Base-by-base conservation (phyloP, 495 filamentous ascomycete genomes). In the Penicillium coprophilum region DNA sequence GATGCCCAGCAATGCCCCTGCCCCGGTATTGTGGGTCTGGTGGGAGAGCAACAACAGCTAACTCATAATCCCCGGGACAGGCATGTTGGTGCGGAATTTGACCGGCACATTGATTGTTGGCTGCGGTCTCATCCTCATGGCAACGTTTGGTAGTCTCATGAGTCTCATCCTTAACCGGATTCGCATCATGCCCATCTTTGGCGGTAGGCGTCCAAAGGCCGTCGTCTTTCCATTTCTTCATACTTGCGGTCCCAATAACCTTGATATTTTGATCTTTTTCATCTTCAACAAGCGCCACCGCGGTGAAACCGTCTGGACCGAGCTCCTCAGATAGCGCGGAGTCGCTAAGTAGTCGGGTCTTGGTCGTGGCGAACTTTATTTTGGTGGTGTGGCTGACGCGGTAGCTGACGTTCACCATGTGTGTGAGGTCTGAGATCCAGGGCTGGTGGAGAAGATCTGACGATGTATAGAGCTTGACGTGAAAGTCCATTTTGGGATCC, bases 211-310 rank as follows among this genome's bases (percentile, higher is more conserved):
- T 38, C 58, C 55, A 61, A 20, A 61, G 48, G 3, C 49, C 54
- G 23, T 61, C 58, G n/a, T 61, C 55, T 53, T 57, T 61, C 55
- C 58, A 61, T 13, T 28, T 49, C 45, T 61, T 61, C 54, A 61
- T 48, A 50, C 58, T 61, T 15, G 58, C 58, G 6, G 58, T 57
- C 21, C 58, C 58, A n/a, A 61, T 47, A 10, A 61, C 49, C 17
- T 61, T 43, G 27, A 6, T 9, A 1, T 49, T 46, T 36, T 40
- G 13, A 34, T 4, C 2, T 38, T n/a, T 38, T 17, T 3, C 34
- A 38, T 38, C 34, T 17, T 6, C 34, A 8, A 38, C 15, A 38
- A 38, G 6, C 3, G 34, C 34, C 34, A 38, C 34, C 15, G 34
- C 34, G 2, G 34, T 38, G 15, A 38, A 17, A n/a, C 34, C 34